These are phyloP conservation scores for Rutstroemia sydowiana DNA, from an alignment of 2,329 filamentous ascomycete genomes.

Conservation along the genomic window DNA sequence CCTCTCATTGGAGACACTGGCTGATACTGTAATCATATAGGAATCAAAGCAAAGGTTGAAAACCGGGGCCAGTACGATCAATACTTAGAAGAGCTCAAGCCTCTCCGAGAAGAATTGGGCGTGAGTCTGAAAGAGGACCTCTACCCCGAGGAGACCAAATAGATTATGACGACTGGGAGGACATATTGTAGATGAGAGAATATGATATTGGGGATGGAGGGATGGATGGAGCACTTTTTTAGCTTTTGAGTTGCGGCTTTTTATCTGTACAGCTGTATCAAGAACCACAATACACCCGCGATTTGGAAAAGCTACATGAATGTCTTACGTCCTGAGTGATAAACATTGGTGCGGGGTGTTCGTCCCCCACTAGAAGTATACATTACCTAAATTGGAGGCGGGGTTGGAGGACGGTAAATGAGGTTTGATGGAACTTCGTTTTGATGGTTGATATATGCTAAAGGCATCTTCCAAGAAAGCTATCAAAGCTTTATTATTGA, in stretches of 20 bases:
- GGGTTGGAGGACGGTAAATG: no score
- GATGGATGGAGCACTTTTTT: constrained; percentile 14
- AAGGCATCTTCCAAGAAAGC: no score
- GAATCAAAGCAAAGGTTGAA: constrained; percentile 99
- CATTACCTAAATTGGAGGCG: no score
- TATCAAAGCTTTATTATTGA: no score
- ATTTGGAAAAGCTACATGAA: background rate
- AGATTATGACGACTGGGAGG: constrained; percentile 17
- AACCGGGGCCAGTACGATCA: constrained; percentile 96
- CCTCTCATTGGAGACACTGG: constrained; percentile 86
- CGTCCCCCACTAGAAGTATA: no score
- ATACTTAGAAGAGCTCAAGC: constrained; percentile 89
- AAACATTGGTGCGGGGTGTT: background rate
- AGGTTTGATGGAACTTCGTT: no score
- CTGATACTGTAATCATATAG: constrained; percentile 40
- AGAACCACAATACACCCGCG: constrained; percentile 27
- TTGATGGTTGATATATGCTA: no score
- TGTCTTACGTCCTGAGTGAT: background rate
- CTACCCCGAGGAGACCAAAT: constrained; percentile 59
- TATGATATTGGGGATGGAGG: constrained; percentile 16
- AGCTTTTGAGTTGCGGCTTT: constrained; percentile 23
- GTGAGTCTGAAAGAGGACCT: constrained; percentile 86
- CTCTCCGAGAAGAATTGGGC: constrained; percentile 87
- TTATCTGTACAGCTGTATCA: constrained; percentile 30
- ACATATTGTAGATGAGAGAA: constrained; percentile 21